Evolutionary conservation across 345 rosid species (phyloP), one percentile per base, ranked within the genome.

Genomic region (Orychophragmus violaceus): DNA sequence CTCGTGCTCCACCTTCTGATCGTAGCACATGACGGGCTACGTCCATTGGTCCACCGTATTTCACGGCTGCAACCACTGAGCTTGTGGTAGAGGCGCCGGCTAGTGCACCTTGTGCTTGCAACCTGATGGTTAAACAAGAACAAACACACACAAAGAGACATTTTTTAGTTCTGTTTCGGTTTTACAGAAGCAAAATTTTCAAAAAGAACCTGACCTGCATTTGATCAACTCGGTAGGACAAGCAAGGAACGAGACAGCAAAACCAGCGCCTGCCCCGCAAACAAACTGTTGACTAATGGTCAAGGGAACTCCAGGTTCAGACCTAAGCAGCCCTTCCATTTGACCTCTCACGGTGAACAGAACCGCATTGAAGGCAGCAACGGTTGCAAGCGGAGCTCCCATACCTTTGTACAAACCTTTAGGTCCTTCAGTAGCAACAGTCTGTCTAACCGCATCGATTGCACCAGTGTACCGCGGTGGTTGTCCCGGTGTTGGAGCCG

Each of bases 341-440:
- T 95, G 96, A 32, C 99, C 99, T 74, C 99, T 87, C 9, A 77
- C 99, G 0, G 96, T 83, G 77, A 95, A 95, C 61, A 95, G 84
- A 58, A 87, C 87, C 16, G 99, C 99, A 65, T 95, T 95, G 80
- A 95, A 83, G 70, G 91, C 99, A 4, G 99, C 97, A 69, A 95
- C 98, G 37, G 99, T 91, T 51, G 96, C 99, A 19, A 95, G 85
- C 1, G 99, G 99, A 69, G 98, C 99, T 19, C 99, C 99, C 99
- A 95, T 95, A 25, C 99, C 98, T 71, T 95, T 95, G 77, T 84
- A 95, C 74, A 95, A 76, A 67, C 97, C 99, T 68, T 91, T 77
- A 11, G 90, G 86, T 16, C 99, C 98, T 86, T 95, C 99, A 5
- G 94, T 83, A 56, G 91, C 85, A 66, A 95, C 1, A 24, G 99